These are phyloP conservation scores for Skeletonema marinoi DNA, from an alignment of 108 stramenopile genomes.

Conservation along the genomic window DNA sequence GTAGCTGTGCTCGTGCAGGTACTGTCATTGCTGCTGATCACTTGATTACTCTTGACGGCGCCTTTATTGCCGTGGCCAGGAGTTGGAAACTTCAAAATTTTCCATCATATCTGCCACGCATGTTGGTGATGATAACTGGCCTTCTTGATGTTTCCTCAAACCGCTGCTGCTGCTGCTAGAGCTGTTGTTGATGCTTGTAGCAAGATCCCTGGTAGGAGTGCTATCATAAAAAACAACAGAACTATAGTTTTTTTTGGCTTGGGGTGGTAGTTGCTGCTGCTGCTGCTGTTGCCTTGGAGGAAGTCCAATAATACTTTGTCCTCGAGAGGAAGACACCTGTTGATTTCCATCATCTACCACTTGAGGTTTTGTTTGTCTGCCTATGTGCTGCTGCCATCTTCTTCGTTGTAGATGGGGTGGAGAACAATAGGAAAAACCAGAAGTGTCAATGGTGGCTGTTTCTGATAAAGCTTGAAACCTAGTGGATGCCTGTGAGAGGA, in stretches of 20 bases:
- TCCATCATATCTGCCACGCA: neutral
- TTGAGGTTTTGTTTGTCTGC: neutral
- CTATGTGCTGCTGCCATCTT: neutral
- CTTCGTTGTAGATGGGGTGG: neutral
- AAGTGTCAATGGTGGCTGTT: constrained; percentile 10
- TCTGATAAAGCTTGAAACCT: constrained; percentile 15
- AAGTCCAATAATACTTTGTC: neutral
- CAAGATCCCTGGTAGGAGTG: neutral
- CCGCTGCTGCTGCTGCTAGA: neutral
- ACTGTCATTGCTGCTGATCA: neutral
- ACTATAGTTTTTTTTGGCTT: constrained; percentile 6
- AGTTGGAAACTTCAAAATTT: neutral
- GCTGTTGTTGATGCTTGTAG: neutral
- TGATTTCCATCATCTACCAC: neutral
- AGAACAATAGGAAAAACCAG: neutral
- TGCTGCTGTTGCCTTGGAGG: neutral
- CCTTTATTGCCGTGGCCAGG: neutral
- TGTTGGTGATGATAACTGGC: neutral
- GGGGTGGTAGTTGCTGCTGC: neutral
- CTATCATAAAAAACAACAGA: constrained; percentile 31
- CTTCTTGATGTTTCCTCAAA: neutral
- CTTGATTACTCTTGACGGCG: neutral
- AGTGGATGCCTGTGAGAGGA: constrained; percentile 10
- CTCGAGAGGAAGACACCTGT: neutral
- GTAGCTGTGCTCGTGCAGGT: neutral